Conservation (phyloP, 805 yeast species). For the Yueomyces sinensis region DNA sequence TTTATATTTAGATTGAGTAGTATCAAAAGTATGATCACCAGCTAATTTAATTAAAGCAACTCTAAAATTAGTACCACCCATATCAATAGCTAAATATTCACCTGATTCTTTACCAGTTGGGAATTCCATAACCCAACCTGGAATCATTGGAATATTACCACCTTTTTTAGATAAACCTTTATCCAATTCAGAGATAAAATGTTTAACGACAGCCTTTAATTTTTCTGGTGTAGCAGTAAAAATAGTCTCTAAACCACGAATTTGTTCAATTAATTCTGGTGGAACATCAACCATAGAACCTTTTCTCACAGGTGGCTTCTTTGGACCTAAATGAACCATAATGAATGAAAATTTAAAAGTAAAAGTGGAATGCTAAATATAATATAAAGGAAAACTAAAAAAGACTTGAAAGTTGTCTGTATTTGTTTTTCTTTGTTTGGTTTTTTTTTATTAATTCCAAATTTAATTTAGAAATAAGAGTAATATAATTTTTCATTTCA, state of each 20-base stretch:
- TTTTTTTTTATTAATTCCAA: background rate
- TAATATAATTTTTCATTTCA: no score
- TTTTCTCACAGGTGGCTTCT: constrained; percentile 65
- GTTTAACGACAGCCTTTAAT: constrained; percentile 52
- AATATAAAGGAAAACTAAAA: background rate
- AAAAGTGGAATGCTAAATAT: background rate
- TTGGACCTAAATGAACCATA: constrained; percentile 78
- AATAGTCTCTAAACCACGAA: constrained; percentile 41
- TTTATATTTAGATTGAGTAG: constrained; percentile 71
- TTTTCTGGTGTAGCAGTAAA: constrained; percentile 51
- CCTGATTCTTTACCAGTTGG: constrained; percentile 89
- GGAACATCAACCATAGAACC: constrained; percentile 57
- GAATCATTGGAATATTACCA: constrained; percentile 90
- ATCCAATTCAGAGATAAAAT: constrained; percentile 63
- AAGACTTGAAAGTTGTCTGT: background rate
- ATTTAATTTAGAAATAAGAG: background rate
- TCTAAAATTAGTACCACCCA: constrained; percentile 94
- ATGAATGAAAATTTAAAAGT: constrained; percentile 6
- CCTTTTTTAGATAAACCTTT: constrained; percentile 66
- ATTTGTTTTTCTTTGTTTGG: background rate
- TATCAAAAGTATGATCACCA: constrained; percentile 74
- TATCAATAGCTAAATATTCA: constrained; percentile 78
- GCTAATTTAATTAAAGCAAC: constrained; percentile 74
- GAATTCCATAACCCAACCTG: constrained; percentile 87
- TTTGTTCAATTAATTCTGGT: constrained; percentile 42